phyloP scores from a whole-genome alignment of 2,329 filamentous ascomycete genomes.

The Colletotrichum camelliae region DNA sequence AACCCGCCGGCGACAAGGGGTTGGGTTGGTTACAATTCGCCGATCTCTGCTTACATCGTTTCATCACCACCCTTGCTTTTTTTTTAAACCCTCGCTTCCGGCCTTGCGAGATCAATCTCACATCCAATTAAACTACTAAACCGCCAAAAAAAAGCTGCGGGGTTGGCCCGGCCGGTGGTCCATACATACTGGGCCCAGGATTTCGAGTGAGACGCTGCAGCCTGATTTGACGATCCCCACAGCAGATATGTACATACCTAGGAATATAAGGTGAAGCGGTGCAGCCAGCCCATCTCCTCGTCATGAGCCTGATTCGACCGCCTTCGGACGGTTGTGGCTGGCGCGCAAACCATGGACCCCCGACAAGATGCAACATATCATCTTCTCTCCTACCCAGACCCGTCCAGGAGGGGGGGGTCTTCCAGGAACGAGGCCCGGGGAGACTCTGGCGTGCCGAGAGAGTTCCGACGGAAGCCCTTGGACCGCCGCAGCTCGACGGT shows the following conservation, averaged over 20 bases:
- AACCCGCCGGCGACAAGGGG: neutral
- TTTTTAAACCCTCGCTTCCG: neutral
- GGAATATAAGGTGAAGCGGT: too few relatives aligned
- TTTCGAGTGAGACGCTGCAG: neutral
- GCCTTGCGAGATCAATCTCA: neutral
- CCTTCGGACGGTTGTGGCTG: neutral
- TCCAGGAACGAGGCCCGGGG: neutral
- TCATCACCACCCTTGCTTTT: neutral
- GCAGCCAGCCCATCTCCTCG: too few relatives aligned
- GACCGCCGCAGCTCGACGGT: neutral
- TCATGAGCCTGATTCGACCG: neutral
- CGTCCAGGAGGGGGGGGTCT: neutral
- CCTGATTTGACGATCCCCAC: neutral
- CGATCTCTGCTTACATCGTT: neutral
- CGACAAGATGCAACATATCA: neutral
- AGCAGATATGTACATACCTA: neutral
- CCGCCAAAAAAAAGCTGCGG: neutral
- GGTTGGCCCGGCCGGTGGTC: too few relatives aligned
- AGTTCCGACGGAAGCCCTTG: neutral
- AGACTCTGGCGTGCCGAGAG: neutral
- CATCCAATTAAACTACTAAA: neutral
- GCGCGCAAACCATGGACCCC: neutral
- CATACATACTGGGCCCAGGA: neutral
- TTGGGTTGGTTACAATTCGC: neutral
- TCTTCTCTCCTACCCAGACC: neutral